Evolutionary conservation across 352 stramenopile genomes (phyloP), one percentile per base, ranked within the genome.

Genomic region (Globisporangium megalacanthum): DNA sequence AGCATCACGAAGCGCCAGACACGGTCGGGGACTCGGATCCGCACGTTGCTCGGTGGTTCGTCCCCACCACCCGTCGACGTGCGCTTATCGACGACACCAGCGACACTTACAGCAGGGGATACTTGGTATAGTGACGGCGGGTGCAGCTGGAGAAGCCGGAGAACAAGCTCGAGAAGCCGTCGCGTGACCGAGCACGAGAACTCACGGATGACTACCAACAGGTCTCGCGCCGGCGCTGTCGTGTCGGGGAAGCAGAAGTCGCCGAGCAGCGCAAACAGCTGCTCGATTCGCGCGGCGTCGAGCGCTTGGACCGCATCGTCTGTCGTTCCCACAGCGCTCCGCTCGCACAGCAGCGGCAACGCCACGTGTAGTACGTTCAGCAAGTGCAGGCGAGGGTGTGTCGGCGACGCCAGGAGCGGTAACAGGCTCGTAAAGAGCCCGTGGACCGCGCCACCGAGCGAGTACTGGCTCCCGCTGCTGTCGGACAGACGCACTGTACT

Each of bases 301-400:
- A 31, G 44, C 22, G 14, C 3, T 13, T n/a, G 39, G 14, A 22
- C 17, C 3, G 7, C 6, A 10, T 35, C 22, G 35, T 52, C 42
- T 29, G 35, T 39, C 35, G 35, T 13, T 2, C 10, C 35, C 35
- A 13, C 7, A 8, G 35, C 35, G 35, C 35, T 39, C 35, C 35
- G 35, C 52, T 85, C 69, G 41, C 46, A 42, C 33, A 85, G 53
- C 7, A 75, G 31, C 8, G 58, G 49, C 31, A 84, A 48, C 31
- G 69, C 63, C 17, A 53, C 45, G 22, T 76, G 68, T 5, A 89
- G 55, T 2, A 89, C 33, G 25, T 89, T 89, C 13, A 89, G 49
- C 15, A 91, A 54, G 53, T 91, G 81, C 19, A 86, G 41, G 22
- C 69, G 65, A 22, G 81, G 81, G 31, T 88, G 73, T 41, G 52